These are phyloP conservation scores for Torulaspora pretoriensis DNA, from an alignment of 1,139 yeast genomes.

Conservation along the genomic window DNA sequence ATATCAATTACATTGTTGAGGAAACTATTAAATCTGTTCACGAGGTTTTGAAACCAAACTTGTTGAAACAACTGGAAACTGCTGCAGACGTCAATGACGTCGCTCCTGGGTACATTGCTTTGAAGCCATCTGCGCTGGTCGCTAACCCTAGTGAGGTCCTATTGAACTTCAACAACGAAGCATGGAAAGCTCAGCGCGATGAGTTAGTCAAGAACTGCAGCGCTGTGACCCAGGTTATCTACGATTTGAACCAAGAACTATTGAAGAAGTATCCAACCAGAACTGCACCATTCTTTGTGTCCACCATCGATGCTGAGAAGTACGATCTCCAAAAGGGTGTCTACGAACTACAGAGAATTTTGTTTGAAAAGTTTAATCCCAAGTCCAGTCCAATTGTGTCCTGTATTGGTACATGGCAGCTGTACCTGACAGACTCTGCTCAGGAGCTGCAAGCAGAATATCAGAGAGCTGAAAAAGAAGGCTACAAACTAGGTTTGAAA, in stretches of 20 bases:
- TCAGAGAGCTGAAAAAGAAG: conserved; percentile 54
- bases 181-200: conserved; percentile 52
- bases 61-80: conserved; percentile 46
- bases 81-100: conserved; percentile 53
- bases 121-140: conserved; percentile 90
- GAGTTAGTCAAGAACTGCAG: conserved; percentile 63
- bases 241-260: conserved; percentile 50
- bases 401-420: conserved; percentile 89
- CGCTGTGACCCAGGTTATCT: conserved; percentile 51
- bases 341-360: conserved; percentile 79
- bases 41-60: conserved; percentile 70
- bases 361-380: conserved; percentile 71
- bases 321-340: conserved; percentile 74
- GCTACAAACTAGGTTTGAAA: conserved; percentile 79
- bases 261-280: conserved; percentile 57
- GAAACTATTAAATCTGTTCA: conserved; percentile 66
- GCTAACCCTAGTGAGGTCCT: conserved; percentile 73
- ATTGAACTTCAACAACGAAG: conserved; percentile 49
- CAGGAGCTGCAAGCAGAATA: conserved; percentile 61
- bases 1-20: conserved; percentile 58
- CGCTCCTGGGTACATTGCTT: conserved; percentile 81
- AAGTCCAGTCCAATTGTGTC: conserved; percentile 50
- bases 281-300: conserved; percentile 75
- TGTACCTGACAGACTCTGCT: conserved; percentile 76
- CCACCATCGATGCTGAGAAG: conserved; percentile 92